phyloP scores from a whole-genome alignment of 306 rosid species.

The Arachis hypogaea region DNA sequence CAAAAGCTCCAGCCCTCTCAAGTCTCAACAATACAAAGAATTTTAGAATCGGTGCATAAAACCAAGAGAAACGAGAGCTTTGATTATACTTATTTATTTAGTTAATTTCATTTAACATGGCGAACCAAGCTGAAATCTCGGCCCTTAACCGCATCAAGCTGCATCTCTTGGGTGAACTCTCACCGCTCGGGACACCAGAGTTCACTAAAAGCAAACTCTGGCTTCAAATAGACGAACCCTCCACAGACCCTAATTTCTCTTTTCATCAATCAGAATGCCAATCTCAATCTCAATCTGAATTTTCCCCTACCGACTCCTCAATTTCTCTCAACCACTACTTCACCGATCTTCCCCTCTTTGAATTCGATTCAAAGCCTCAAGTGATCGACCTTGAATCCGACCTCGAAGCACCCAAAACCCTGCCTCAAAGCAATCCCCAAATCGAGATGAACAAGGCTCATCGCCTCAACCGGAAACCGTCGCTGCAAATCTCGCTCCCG shows the following conservation, averaged over 20 bases:
- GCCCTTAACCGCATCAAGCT: constrained; percentile 61
- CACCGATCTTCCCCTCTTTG: constrained; percentile 29
- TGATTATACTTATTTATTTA: no score
- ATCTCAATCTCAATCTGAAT: background rate
- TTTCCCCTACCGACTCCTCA: constrained; percentile 46
- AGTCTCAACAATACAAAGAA: background rate
- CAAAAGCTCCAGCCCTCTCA: background rate
- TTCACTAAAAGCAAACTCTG: constrained; percentile 6
- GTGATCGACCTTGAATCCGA: constrained; percentile 40
- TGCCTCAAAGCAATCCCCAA: background rate
- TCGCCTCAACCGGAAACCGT: constrained; percentile 49
- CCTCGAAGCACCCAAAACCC: constrained; percentile 30
- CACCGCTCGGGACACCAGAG: constrained; percentile 47
- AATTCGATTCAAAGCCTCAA: constrained; percentile 52
- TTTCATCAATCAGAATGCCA: constrained; percentile 12
- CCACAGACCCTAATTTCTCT: constrained; percentile 12
- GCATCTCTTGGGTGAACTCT: constrained; percentile 69
- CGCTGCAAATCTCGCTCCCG: constrained; percentile 66
- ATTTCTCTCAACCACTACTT: constrained; percentile 40
- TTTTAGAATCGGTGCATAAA: background rate
- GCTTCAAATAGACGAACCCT: background rate
- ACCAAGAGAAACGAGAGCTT: no score
- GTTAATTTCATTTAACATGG: constrained; percentile 41
- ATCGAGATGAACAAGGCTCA: constrained; percentile 15
- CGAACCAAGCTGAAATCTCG: constrained; percentile 45